Evolutionary conservation across 2,329 filamentous ascomycete species (phyloP).

Genomic region (Penicillium expansum): DNA sequence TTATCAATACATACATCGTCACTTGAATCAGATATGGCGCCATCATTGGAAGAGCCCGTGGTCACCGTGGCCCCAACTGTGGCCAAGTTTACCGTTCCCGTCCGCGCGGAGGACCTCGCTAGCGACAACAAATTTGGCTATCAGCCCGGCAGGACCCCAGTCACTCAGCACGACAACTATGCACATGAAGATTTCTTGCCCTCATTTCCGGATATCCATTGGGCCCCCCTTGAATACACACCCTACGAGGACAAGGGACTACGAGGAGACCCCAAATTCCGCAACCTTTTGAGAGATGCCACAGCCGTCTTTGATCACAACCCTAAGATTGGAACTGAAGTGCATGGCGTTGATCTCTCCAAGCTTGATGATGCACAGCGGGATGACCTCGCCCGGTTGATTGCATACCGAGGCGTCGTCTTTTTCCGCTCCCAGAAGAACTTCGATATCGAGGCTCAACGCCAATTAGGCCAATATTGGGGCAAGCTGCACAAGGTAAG

Average conservation of each 20-base stretch:
- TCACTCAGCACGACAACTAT: conserved; percentile 50
- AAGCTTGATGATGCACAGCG: conserved; percentile 52
- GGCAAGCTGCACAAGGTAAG: conserved; percentile 51
- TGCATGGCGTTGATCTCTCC: conserved; percentile 52
- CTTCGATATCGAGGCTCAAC: conserved; percentile 54
- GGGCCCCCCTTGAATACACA: conserved; percentile 50
- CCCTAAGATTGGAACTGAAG: conserved; percentile 56
- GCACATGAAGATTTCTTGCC: conserved; percentile 53
- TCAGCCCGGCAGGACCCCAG: conserved; percentile 48
- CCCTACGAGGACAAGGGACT: conserved; percentile 55
- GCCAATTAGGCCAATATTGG: conserved; percentile 53
- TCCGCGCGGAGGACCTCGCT: conserved; percentile 20
- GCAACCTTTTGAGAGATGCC: conserved; percentile 51
- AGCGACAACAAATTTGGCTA: conserved; percentile 41
- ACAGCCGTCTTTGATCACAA: conserved; percentile 58
- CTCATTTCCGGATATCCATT: conserved; percentile 53
- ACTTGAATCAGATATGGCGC: conserved; percentile 27
- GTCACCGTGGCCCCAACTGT: conserved; percentile 4
- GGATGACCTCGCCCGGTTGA: conserved; percentile 54
- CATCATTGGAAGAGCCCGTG: conserved; percentile 31
- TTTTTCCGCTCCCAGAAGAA: conserved; percentile 58
- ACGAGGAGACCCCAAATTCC: conserved; percentile 54
- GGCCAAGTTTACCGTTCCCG: conserved; percentile 10
- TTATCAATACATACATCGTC: conserved; percentile 1
- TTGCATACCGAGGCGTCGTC: conserved; percentile 56